phyloP scores from a whole-genome alignment of 2,329 filamentous ascomycete species.

The Aspergillus sojae region DNA sequence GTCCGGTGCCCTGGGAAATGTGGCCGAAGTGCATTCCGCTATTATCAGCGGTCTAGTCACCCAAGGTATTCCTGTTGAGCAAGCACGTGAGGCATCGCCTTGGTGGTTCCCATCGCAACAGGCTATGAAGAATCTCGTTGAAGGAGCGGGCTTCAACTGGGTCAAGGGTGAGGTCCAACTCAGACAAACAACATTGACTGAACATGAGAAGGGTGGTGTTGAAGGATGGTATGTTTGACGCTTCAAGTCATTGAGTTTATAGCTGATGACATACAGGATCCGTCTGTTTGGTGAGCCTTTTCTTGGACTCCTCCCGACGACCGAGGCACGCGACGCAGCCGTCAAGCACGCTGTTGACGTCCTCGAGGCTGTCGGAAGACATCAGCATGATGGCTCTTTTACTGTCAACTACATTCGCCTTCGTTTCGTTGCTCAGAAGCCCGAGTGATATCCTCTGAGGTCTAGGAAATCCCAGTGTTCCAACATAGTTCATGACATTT shows the following conservation, averaged over 20 bases:
- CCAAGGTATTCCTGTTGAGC: constrained; percentile 54
- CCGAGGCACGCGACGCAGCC: neutral
- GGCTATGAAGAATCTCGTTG: constrained; percentile 53
- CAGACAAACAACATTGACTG: constrained; percentile 60
- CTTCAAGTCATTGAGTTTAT: too few relatives aligned
- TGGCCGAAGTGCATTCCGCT: constrained; percentile 63
- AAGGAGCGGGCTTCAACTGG: constrained; percentile 48
- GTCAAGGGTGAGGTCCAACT: constrained; percentile 64
- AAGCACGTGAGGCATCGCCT: constrained; percentile 56
- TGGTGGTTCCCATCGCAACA: constrained; percentile 73
- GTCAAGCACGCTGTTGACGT: neutral
- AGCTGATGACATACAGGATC: neutral
- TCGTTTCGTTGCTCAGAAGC: neutral
- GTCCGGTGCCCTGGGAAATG: constrained; percentile 72
- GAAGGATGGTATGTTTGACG: constrained; percentile 57
- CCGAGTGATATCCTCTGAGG: neutral
- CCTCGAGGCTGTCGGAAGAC: neutral
- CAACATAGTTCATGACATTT: neutral
- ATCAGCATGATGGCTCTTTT: neutral
- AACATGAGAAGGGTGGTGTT: constrained; percentile 54
- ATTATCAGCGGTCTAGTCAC: constrained; percentile 56
- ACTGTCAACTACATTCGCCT: neutral
- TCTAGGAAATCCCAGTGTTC: neutral
- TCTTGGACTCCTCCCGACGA: neutral
- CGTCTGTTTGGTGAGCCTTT: neutral